Evolutionary conservation across 306 rosid species (phyloP), one percentile per base, ranked within the genome.

Genomic region (Lathyrus sativus): DNA sequence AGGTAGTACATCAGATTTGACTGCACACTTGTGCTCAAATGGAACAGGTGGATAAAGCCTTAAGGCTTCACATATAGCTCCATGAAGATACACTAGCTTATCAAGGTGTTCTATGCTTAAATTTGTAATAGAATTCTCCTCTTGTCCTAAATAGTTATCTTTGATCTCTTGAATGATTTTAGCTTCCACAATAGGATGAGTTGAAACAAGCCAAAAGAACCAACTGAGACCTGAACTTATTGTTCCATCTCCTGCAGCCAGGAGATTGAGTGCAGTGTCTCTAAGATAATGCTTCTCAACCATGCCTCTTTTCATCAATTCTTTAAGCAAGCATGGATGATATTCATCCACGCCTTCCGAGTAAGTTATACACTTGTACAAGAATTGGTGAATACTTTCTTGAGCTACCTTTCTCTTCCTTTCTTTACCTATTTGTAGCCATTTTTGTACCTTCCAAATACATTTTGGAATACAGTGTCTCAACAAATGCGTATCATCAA

Each of bases 61-160:
- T 39, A 72, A 37, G 24, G 76, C 9, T 72, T 72, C 76, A 61
- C 69, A 60, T 22, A 72, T 46, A 19, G 76, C 76, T 45, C 76
- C 76, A 49, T 61, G 76, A 0, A 72, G 62, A 2, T 72, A 72
- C 4, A 72, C 69, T 5, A 60, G 62, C 62, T 72, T 72, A 7
- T 13, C 4, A 19, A 48, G 6, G 3, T 12, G 2, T 19, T 49
- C 62, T 0, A 22, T 9, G 3, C 29, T 5, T 2, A 13, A 46
- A 15, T 5, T 6, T 0, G 3, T 11, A 0, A 45, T n/a, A 2
- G 0, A 17, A 4, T 17, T 43, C 6, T 13, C 64, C 33, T 68
- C 54, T 54, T 67, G 11, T 58, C 13, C 14, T n/a, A 4, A 0
- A 33, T 3, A 59, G 1, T 58, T 58, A 15, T 31, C 60, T 46